Percentiles rank a stretch among this genome's conserved stretches.
Conservation (phyloP, 768 basidiomycete genomes). For the Collybiopsis luxurians region DNA sequence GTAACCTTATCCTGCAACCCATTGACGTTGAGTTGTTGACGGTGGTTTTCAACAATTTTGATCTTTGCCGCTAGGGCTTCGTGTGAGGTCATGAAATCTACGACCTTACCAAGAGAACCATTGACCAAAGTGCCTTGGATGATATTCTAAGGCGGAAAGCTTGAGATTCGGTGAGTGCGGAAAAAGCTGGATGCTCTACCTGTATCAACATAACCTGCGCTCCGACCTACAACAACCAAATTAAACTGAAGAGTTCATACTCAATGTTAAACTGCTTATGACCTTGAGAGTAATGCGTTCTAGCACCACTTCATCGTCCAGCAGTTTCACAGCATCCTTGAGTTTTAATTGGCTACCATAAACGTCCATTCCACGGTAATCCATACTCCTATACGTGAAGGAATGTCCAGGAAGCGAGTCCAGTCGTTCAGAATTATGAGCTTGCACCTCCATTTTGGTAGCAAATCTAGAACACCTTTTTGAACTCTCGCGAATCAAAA, state of each 20-base stretch:
- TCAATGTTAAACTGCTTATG: too few relatives aligned
- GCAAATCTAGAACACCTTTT: conserved; percentile 56
- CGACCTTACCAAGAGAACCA: conserved; percentile 61
- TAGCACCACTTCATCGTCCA: conserved; percentile 61
- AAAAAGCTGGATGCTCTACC: conserved; percentile 38
- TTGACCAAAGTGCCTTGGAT: conserved; percentile 69
- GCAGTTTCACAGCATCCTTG: conserved; percentile 25
- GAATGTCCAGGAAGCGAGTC: conserved; percentile 37
- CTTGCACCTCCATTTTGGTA: conserved; percentile 71
- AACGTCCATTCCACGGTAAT: conserved; percentile 42
- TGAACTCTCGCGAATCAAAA: neutral
- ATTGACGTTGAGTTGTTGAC: too few relatives aligned
- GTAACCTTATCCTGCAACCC: too few relatives aligned
- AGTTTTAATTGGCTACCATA: conserved; percentile 27
- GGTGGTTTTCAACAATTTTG: too few relatives aligned
- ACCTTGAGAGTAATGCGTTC: conserved; percentile 48
- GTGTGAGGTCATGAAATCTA: conserved; percentile 41
- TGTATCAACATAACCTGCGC: conserved; percentile 88
- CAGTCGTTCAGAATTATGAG: conserved; percentile 65
- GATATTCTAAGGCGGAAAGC: conserved; percentile 47
- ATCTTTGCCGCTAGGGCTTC: conserved; percentile 40
- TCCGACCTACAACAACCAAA: conserved; percentile 44
- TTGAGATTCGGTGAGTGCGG: neutral
- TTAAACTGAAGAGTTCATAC: conserved; percentile 6
- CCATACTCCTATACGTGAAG: conserved; percentile 37